A percentile compares a stretch with the other conserved stretches of the same genome.
Conservation (phyloP, 371 early-diverging fungal species). For the Mortierella sp. region DNA sequence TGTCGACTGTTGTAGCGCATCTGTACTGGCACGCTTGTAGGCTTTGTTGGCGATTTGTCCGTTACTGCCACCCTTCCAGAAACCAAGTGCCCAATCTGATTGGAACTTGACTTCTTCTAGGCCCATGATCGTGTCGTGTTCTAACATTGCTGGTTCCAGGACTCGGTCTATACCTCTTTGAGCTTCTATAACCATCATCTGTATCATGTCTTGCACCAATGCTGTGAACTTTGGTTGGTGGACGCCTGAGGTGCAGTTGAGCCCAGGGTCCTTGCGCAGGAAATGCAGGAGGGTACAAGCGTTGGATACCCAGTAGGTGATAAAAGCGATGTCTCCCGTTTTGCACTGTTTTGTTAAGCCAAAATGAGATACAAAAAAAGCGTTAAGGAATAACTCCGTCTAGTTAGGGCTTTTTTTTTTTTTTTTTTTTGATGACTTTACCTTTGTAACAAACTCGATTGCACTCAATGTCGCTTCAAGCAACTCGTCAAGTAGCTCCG, state of each 20-base stretch:
- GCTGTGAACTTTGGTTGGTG: slow-evolving; percentile 74
- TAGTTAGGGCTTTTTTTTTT: too few species aligned
- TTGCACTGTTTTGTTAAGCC: slow-evolving; percentile 29
- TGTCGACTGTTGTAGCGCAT: slow-evolving; percentile 5
- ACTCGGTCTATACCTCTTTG: slow-evolving; percentile 68
- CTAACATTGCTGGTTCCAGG: slow-evolving; percentile 76
- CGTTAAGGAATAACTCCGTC: too few species aligned
- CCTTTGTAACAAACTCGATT: slow-evolving; percentile 72
- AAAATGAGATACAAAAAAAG: too few species aligned
- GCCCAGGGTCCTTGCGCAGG: slow-evolving; percentile 80
- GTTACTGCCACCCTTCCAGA: slow-evolving; percentile 51
- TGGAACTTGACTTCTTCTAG: slow-evolving; percentile 73
- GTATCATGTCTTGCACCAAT: slow-evolving; percentile 75
- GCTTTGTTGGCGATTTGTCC: background rate
- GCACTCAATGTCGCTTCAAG: slow-evolving; percentile 69
- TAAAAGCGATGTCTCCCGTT: slow-evolving; percentile 58
- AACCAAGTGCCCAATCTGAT: slow-evolving; percentile 63
- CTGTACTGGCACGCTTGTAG: slow-evolving; percentile 26
- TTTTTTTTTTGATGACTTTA: slow-evolving; percentile 25
- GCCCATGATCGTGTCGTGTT: slow-evolving; percentile 76
- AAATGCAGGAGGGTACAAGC: slow-evolving; percentile 78
- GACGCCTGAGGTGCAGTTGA: slow-evolving; percentile 68
- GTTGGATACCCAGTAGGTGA: slow-evolving; percentile 90
- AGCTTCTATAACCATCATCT: slow-evolving; percentile 66
- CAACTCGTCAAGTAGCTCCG: slow-evolving; percentile 77